Evolutionary conservation across 2,329 filamentous ascomycete genomes (phyloP).

Genomic region (Aspergillus spinulosporus): DNA sequence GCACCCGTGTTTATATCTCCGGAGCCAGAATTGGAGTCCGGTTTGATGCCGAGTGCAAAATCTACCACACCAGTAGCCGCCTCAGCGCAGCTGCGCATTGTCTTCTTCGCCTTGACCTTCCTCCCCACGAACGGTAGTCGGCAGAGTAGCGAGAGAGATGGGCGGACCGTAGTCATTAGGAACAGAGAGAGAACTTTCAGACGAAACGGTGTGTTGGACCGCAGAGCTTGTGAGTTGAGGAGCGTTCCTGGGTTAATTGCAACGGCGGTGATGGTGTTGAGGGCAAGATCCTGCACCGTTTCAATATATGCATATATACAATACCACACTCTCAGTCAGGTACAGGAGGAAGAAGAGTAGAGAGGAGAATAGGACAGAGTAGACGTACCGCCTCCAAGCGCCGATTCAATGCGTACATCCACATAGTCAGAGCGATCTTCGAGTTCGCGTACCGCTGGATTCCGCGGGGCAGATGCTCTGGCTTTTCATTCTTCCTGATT

Average conservation of each 20-base stretch:
- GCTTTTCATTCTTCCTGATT: not conserved
- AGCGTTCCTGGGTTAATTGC: conserved; percentile 11
- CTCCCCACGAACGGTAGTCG: not conserved
- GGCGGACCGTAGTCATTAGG: not conserved
- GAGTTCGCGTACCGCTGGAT: conserved; percentile 14
- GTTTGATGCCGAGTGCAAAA: not conserved
- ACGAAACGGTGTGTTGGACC: conserved; percentile 2
- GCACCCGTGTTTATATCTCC: not conserved
- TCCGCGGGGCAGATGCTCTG: not conserved
- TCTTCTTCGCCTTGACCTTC: not conserved
- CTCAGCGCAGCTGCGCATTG: conserved; percentile 1
- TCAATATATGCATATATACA: not conserved
- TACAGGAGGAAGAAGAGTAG: not conserved
- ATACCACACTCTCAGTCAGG: not conserved
- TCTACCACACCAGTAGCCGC: conserved; percentile 1
- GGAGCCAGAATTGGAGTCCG: not conserved
- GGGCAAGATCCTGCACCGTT: not conserved
- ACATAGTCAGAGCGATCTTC: conserved; percentile 12
- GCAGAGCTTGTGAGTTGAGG: conserved; percentile 1
- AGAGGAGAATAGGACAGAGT: not conserved
- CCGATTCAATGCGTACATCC: conserved; percentile 17
- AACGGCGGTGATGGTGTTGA: conserved; percentile 5
- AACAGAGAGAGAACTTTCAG: not conserved
- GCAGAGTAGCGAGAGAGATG: conserved; percentile 1
- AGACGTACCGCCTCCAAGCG: conserved; percentile 4